phyloP scores from a whole-genome alignment of 192 early-diverging fungal genomes.

The Mortierella alpina region DNA sequence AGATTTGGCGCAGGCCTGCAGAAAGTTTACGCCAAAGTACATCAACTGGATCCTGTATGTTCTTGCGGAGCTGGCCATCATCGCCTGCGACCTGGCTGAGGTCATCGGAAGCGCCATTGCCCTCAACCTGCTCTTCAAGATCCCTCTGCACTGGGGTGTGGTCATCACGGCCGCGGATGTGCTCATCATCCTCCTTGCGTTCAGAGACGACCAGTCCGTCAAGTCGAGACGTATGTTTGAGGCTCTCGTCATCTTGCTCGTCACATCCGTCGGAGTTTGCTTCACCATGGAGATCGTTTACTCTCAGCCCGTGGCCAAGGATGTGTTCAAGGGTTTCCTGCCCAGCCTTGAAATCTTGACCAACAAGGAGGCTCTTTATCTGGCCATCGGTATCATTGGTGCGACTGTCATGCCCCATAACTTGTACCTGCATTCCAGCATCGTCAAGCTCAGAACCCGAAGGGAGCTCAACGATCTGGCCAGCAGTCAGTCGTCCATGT shows the following conservation, averaged over 20 bases:
- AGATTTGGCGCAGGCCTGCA: slow-evolving; percentile 80
- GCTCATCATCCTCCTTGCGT: slow-evolving; percentile 71
- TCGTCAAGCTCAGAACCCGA: slow-evolving; percentile 72
- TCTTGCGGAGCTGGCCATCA: slow-evolving; percentile 80
- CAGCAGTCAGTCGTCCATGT: slow-evolving; percentile 29
- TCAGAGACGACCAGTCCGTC: slow-evolving; percentile 65
- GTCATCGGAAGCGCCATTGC: slow-evolving; percentile 89
- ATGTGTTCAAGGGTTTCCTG: slow-evolving; percentile 74
- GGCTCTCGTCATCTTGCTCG: slow-evolving; percentile 71
- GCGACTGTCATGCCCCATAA: slow-evolving; percentile 94
- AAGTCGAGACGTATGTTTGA: slow-evolving; percentile 72
- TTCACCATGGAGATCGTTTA: slow-evolving; percentile 72
- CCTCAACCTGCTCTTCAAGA: slow-evolving; percentile 76
- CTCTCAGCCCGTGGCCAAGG: slow-evolving; percentile 65
- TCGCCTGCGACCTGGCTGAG: slow-evolving; percentile 87
- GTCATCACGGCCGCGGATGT: slow-evolving; percentile 82
- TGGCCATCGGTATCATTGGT: slow-evolving; percentile 86
- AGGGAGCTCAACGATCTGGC: slow-evolving; percentile 28
- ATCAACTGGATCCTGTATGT: slow-evolving; percentile 76
- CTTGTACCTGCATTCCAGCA: slow-evolving; percentile 80
- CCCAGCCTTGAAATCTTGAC: slow-evolving; percentile 69
- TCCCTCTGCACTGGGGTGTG: slow-evolving; percentile 79
- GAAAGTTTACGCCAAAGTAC: slow-evolving; percentile 65
- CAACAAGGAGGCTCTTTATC: slow-evolving; percentile 66
- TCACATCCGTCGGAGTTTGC: slow-evolving; percentile 72